A percentile compares a stretch with the other conserved stretches of the same genome.
These are phyloP conservation scores for Penicillium lagena DNA, from an alignment of 495 filamentous ascomycete genomes.

Conservation along the genomic window DNA sequence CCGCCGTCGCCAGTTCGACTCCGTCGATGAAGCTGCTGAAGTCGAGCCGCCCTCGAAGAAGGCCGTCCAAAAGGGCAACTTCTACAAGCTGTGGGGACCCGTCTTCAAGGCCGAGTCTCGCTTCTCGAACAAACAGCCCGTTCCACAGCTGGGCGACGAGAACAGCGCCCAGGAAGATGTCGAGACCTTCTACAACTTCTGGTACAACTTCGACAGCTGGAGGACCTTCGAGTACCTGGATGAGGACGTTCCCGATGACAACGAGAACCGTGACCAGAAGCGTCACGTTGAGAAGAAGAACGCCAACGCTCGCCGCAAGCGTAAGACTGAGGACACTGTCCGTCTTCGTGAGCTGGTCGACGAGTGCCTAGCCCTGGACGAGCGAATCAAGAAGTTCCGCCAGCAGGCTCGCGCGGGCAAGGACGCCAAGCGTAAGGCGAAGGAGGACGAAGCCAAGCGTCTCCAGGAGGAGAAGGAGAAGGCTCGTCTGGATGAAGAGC, in stretches of 20 bases:
- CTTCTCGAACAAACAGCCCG: slow-evolving; percentile 85
- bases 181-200: slow-evolving; percentile 97
- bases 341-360: slow-evolving; percentile 86
- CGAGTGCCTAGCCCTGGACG: slow-evolving; percentile 71
- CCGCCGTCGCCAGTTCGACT: slow-evolving; percentile 94
- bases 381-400: slow-evolving; percentile 95
- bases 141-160: slow-evolving; percentile 77
- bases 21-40: slow-evolving; percentile 88
- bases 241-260: slow-evolving; percentile 97
- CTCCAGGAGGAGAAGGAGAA: slow-evolving; percentile 71
- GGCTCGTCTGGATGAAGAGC: slow-evolving; percentile 71
- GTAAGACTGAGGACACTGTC: slow-evolving; percentile 94
- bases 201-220: slow-evolving; percentile 99
- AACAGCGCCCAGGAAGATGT: slow-evolving; percentile 83
- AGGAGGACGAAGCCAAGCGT: slow-evolving; percentile 85
- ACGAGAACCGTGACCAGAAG: slow-evolving; percentile 98
- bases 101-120: slow-evolving; percentile 87
- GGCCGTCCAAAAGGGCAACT: slow-evolving; percentile 73
- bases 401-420: slow-evolving; percentile 85
- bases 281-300: slow-evolving; percentile 97
- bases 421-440: slow-evolving; percentile 86
- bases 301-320: slow-evolving; percentile 93
- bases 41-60: slow-evolving; percentile 91
- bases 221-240: slow-evolving; percentile 96
- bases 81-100: slow-evolving; percentile 84